Evolutionary conservation across 202 grass and related monocot genomes (phyloP), one percentile per base, ranked within the genome.

Genomic region (Setaria italica): DNA sequence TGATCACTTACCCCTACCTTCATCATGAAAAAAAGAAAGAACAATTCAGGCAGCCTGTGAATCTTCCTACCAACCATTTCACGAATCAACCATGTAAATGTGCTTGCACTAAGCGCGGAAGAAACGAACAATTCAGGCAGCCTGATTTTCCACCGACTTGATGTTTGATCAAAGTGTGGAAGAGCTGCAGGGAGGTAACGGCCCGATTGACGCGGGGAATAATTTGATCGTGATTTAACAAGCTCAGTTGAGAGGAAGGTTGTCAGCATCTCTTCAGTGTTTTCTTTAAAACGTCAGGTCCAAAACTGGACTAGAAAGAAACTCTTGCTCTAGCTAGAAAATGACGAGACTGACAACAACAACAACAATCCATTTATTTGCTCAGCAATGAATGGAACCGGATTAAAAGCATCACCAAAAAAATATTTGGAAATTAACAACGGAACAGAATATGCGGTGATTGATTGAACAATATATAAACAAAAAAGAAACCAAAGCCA

Each of bases 261-360:
- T 59, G n/a, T 77, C 73, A 35, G 51, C 51, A 77, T 49, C 62
- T 67, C 20, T 19, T 82, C 20, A 9, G 51, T n/a, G 50, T 30
- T 76, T 82, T 69, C 51, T 74, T 85, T 67, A 62, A 45, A 6
- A 75, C 67, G 59, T 62, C 80, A 78, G n/a, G 50, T 48, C 51
- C 35, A 10, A 39, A 82, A 82, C 29, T 37, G 47, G 43, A 63
- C 71, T 55, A 6, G 46, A 83, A 78, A 74, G 0, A 65, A 90
- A 73, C 20, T 37, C 0, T 41, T 41, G 42, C 8, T 29, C 20
- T 73, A 51, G 55, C 35, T 62, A 59, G 59, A 83, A 90, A 86
- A 87, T 48, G 74, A 83, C 67, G 42, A 83, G 66, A 17, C 50
- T 1, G 17, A 49, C 13, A 19, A 66, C 13, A 57, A 11, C 16